Evolutionary conservation across 164 flowering plant genomes (phyloP).

Genomic region (Aristolochia fimbriata): DNA sequence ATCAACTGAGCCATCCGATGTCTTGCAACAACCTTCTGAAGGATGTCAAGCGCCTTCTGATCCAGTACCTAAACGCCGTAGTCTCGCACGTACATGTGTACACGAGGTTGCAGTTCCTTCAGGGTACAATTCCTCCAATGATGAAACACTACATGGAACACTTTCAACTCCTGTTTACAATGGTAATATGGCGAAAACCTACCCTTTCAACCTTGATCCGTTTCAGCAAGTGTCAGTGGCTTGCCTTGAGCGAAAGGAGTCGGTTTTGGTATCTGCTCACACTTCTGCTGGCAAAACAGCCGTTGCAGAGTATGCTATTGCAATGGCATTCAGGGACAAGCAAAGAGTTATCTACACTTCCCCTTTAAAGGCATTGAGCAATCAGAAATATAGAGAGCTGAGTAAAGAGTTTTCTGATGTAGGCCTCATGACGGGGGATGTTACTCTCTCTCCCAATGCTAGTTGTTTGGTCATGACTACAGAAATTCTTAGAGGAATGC

Average conservation of each 20-base stretch:
- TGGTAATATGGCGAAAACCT: conserved; percentile 73
- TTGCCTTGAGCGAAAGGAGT: conserved; percentile 82
- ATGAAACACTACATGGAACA: conserved; percentile 59
- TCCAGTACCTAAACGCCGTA: conserved; percentile 13
- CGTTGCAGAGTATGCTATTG: conserved; percentile 92
- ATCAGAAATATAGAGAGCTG: conserved; percentile 92
- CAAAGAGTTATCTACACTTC: conserved; percentile 95
- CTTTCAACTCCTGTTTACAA: conserved; percentile 52
- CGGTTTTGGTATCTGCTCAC: conserved; percentile 89
- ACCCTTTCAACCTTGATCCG: conserved; percentile 72
- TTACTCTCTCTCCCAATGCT: conserved; percentile 85
- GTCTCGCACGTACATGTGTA: conserved; percentile 55
- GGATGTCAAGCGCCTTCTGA: conserved; percentile 8
- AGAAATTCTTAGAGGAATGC: conserved; percentile 93
- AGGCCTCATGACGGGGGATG: conserved; percentile 98
- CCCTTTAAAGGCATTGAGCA: conserved; percentile 87
- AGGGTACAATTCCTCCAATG: conserved; percentile 39
- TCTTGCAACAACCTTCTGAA: background rate
- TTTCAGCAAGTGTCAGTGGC: conserved; percentile 83
- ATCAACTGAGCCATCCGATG: conserved; percentile 10
- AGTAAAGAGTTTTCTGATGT: conserved; percentile 86
- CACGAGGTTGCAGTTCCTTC: conserved; percentile 91
- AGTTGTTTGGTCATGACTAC: conserved; percentile 96
- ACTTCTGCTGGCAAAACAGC: conserved; percentile 99
- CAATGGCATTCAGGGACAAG: conserved; percentile 85